Evolutionary conservation across 495 filamentous ascomycete species (phyloP).

Genomic region (Lepraria neglecta): DNA sequence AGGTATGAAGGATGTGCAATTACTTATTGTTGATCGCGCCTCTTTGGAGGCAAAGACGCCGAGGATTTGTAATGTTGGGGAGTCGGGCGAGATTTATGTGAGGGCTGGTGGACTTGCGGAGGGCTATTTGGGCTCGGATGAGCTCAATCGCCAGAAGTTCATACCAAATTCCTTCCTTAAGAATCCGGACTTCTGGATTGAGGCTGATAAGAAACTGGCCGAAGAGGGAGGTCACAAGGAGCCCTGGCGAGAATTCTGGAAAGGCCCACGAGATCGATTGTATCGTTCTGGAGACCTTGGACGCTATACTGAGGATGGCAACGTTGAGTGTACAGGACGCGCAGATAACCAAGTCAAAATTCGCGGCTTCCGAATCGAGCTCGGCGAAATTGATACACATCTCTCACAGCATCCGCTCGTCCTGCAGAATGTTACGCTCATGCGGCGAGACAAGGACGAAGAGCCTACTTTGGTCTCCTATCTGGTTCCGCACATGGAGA

Average conservation of each 20-base stretch:
- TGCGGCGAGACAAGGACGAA: constrained; percentile 82
- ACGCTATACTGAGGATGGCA: constrained; percentile 25
- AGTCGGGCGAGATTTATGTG: constrained; percentile 64
- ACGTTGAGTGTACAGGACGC: constrained; percentile 46
- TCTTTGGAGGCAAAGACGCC: constrained; percentile 36
- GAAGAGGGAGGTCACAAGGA: constrained; percentile 40
- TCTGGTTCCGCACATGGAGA: constrained; percentile 72
- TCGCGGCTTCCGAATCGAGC: constrained; percentile 89
- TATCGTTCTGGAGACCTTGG: constrained; percentile 72
- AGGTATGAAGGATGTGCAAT: constrained; percentile 90
- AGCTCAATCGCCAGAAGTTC: constrained; percentile 74
- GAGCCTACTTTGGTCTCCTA: constrained; percentile 88
- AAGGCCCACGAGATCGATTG: constrained; percentile 78
- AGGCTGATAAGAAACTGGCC: constrained; percentile 49
- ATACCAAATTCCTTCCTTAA: constrained; percentile 78
- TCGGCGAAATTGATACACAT: constrained; percentile 87
- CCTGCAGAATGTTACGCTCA: constrained; percentile 79
- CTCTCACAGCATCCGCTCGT: constrained; percentile 67
- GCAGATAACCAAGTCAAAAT: constrained; percentile 92
- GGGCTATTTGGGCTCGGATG: constrained; percentile 67
- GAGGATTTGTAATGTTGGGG: constrained; percentile 55
- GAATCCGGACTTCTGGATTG: constrained; percentile 63
- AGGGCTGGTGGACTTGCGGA: constrained; percentile 74
- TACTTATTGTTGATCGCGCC: constrained; percentile 81
- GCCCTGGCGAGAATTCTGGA: constrained; percentile 73